A percentile compares a stretch with the other conserved stretches of the same genome.
These are phyloP conservation scores for Sarocladiaceae sp. DNA, from an alignment of 2,329 filamentous ascomycete species.

Conservation along the genomic window DNA sequence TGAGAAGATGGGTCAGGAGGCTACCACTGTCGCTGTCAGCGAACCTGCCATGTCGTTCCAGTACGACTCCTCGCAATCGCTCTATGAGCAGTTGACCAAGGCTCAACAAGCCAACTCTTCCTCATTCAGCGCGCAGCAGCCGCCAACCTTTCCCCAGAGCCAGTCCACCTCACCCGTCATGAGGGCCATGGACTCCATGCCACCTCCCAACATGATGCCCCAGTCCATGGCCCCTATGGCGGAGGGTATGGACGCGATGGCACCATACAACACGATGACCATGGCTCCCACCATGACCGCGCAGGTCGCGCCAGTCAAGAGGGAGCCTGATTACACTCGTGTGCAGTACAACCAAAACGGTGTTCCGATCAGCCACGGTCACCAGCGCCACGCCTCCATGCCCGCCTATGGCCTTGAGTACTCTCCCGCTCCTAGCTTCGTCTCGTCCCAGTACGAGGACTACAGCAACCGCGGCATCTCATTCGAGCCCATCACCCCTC, in stretches of 20 bases:
- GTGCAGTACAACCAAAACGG: constrained; percentile 91
- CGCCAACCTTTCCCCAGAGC: constrained; percentile 61
- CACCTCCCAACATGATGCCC: constrained; percentile 75
- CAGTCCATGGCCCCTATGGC: constrained; percentile 50
- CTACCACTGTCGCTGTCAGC: constrained; percentile 92
- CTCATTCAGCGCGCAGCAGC: constrained; percentile 78
- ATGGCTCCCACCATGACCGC: constrained; percentile 66
- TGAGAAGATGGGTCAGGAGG: constrained; percentile 99
- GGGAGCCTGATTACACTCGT: constrained; percentile 76
- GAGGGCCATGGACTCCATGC: constrained; percentile 89
- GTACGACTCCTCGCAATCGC: constrained; percentile 97
- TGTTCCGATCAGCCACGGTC: constrained; percentile 72
- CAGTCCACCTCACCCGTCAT: constrained; percentile 85
- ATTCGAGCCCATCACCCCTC: constrained; percentile 93
- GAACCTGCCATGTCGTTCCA: constrained; percentile 97
- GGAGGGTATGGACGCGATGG: constrained; percentile 67
- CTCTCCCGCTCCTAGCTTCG: constrained; percentile 94
- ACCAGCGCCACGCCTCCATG: constrained; percentile 97
- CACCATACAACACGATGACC: constrained; percentile 60
- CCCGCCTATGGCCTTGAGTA: constrained; percentile 92
- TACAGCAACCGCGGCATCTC: constrained; percentile 95
- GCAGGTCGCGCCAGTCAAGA: constrained; percentile 66
- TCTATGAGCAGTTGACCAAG: constrained; percentile 99
- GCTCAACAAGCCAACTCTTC: constrained; percentile 98
- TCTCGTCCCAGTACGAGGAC: constrained; percentile 97